Conservation (phyloP, 2,329 filamentous ascomycete species). For the Talaromyces amestolkiae region DNA sequence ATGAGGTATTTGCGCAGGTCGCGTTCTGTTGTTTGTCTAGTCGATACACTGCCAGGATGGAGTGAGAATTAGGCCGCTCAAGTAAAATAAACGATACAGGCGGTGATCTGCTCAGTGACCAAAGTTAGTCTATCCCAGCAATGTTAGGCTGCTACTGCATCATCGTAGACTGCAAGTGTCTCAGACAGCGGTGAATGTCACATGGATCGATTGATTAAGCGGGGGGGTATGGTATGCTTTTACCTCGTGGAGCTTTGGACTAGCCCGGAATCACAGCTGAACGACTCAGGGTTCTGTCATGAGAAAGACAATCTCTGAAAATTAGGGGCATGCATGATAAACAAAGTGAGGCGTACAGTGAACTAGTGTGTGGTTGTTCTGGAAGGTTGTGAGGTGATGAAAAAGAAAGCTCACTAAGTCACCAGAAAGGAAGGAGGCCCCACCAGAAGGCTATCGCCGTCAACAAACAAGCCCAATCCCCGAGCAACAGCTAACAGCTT, state of each 20-base stretch:
- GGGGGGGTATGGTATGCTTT: background rate
- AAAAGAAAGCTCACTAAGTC: background rate
- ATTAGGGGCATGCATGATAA: conserved; percentile 2
- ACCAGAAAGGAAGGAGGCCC: background rate
- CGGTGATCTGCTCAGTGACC: background rate
- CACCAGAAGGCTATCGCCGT: background rate
- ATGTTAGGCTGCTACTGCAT: conserved; percentile 1
- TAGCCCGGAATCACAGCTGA: background rate
- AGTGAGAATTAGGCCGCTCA: background rate
- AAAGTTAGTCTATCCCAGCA: background rate
- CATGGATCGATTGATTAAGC: conserved; percentile 1
- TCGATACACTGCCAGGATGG: background rate
- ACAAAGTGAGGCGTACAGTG: conserved; percentile 9
- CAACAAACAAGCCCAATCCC: conserved; percentile 18
- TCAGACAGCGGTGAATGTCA: conserved; percentile 15
- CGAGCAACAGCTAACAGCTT: conserved; percentile 11
- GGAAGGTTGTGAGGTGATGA: background rate
- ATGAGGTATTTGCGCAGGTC: background rate
- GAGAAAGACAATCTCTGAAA: background rate
- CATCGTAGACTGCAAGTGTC: background rate
- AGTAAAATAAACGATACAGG: no score
- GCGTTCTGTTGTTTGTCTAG: background rate
- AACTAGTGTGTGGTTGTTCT: background rate
- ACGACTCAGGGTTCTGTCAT: background rate
- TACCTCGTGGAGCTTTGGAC: background rate